phyloP scores from a whole-genome alignment of 2,329 filamentous ascomycete genomes.

The Penicillium sp. region DNA sequence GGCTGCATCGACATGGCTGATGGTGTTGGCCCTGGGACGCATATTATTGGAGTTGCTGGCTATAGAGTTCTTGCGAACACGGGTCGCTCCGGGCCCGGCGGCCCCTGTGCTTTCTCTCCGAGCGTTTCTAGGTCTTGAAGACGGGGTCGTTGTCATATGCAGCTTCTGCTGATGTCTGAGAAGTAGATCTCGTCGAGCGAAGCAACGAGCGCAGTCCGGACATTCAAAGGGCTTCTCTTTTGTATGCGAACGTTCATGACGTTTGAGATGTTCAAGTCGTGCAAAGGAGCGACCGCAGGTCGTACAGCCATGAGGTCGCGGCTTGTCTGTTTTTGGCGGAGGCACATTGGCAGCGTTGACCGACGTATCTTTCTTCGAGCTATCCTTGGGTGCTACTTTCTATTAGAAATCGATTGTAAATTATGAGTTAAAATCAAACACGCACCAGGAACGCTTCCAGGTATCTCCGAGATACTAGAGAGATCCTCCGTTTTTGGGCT shows the following conservation, averaged over 20 bases:
- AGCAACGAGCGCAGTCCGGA: slow-evolving; percentile 90
- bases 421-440: slow-evolving; percentile 15
- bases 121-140: slow-evolving; percentile 78
- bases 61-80: slow-evolving; percentile 91
- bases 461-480: slow-evolving; percentile 48
- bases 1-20: slow-evolving; percentile 84
- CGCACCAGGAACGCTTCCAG: slow-evolving; percentile 44
- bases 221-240: slow-evolving; percentile 99
- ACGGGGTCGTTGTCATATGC: slow-evolving; percentile 88
- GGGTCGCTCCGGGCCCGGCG: slow-evolving; percentile 67
- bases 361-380: slow-evolving; percentile 33
- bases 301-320: slow-evolving; percentile 88
- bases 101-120: slow-evolving; percentile 86
- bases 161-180: slow-evolving; percentile 98
- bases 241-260: slow-evolving; percentile 96
- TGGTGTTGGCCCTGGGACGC: slow-evolving; percentile 92
- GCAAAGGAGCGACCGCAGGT: slow-evolving; percentile 94
- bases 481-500: slow-evolving; percentile 45
- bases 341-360: slow-evolving; percentile 52
- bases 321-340: slow-evolving; percentile 95
- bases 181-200: slow-evolving; percentile 88
- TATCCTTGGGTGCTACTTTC: slow-evolving; percentile 30
- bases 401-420: slow-evolving; percentile 29
- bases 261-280: slow-evolving; percentile 92
- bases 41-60: slow-evolving; percentile 67